Evolutionary conservation across 1,139 yeast species (phyloP), one percentile per base, ranked within the genome.

Genomic region (Nakaseomyces uthaithaninus): DNA sequence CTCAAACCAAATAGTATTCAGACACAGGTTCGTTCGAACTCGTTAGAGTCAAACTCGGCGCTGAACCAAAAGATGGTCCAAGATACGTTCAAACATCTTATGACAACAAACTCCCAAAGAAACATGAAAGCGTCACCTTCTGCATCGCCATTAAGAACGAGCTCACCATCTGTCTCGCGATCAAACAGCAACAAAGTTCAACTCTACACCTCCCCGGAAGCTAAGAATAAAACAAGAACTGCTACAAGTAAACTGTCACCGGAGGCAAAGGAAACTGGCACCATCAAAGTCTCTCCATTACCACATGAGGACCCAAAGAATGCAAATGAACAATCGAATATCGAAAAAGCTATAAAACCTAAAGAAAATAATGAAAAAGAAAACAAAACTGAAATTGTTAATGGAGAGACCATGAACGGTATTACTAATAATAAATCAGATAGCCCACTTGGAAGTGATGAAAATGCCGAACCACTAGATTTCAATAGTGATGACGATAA

Each of bases 51-150:
- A 0, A 45, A 44, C 10, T 55, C 59, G 14, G 47, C 48, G 3
- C 22, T 51, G 3, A 59, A 53, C 38, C 59, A 54, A 39, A 50
- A 44, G 27, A 46, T 52, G 31, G 48, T 57, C 2, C 63, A 57
- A 36, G 52, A 50, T 28, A 40, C 55, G 2, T 45, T 48, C 17
- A 42, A 42, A n/a, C 45, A 44, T 14, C 30, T 50, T 9, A 47
- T 47, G 46, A 26, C 20, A 17, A 16, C 26, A 15, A 10, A 20
- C 20, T 18, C 45, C 24, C 27, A 36, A 12, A 20, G 14, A 14
- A 20, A n/a, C 9, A 20, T 16, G 16, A 23, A n/a, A n/a, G n/a
- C n/a, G n/a, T 22, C 28, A 3, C 20, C 40, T 10, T 31, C 40
- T 9, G 18, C 26, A 2, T 38, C 40, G 4, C 33, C 39, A 2